Conservation (phyloP, 345 rosid genomes). For the Ricinus communis region DNA sequence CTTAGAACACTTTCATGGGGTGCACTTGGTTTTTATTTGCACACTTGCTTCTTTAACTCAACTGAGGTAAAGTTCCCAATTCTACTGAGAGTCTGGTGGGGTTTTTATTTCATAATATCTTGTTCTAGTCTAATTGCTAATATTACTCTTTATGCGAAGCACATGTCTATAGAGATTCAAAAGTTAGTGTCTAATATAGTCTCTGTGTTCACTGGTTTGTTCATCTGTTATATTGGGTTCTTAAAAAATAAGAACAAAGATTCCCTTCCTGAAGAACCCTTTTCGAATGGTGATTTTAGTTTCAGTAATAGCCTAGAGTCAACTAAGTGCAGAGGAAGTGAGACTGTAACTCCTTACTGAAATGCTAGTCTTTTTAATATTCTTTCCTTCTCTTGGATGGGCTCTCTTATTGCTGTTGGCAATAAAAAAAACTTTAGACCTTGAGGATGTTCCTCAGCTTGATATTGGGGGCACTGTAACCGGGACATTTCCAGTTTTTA, state of each 20-base stretch:
- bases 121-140: conserved; percentile 58
- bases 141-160: conserved; percentile 34
- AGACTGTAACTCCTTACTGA: conserved; percentile 21
- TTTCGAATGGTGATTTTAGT: conserved; percentile 21
- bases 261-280: conserved; percentile 41
- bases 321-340: conserved; percentile 26
- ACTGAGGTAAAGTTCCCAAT: conserved; percentile 40
- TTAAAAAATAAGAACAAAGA: conserved; percentile 29
- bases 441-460: conserved; percentile 32
- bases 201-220: conserved; percentile 44
- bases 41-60: conserved; percentile 24
- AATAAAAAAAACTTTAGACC: conserved; percentile 29
- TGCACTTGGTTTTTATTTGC: conserved; percentile 38
- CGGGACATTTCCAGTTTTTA: conserved; percentile 23
- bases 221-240: conserved; percentile 53
- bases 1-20: conserved; percentile 63
- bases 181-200: conserved; percentile 46
- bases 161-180: conserved; percentile 25
- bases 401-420: conserved; percentile 25
- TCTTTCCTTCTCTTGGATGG: conserved; percentile 29
- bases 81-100: conserved; percentile 67
- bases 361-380: conserved; percentile 28
- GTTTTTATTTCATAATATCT: conserved; percentile 49
- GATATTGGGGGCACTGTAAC: conserved; percentile 21
- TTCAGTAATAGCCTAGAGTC: conserved; percentile 6